Percentiles rank a stretch among this genome's conserved stretches.
phyloP scores from a whole-genome alignment of 176 grass and related monocot genomes.

The Avena eriantha region DNA sequence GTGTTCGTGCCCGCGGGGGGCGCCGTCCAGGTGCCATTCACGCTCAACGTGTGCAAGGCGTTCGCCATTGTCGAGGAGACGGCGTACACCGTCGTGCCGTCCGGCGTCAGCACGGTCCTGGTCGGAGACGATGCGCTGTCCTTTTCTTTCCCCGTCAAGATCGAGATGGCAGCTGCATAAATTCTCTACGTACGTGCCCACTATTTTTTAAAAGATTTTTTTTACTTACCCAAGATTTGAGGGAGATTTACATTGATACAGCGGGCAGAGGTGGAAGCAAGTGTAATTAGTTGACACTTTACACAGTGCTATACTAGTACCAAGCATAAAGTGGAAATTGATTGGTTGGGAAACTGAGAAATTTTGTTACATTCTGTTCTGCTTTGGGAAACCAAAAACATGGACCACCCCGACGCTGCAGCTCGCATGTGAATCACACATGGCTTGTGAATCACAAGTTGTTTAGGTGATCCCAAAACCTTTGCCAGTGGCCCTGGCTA shows the following conservation, averaged over 20 bases:
- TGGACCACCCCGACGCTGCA: too few species aligned
- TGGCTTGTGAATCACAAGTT: too few species aligned
- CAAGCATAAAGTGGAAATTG: not conserved
- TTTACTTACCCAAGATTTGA: not conserved
- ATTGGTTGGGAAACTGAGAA: not conserved
- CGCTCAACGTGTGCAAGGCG: slow-evolving; percentile 46
- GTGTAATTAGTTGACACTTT: slow-evolving; percentile 45
- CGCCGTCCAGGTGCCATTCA: slow-evolving; percentile 29
- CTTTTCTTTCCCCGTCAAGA: slow-evolving; percentile 30
- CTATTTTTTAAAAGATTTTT: not conserved
- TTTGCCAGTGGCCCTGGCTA: too few species aligned
- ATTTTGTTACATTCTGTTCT: too few species aligned
- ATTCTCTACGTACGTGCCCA: not conserved
- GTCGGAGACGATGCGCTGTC: slow-evolving; percentile 38
- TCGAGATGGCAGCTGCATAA: slow-evolving; percentile 4
- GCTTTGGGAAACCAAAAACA: too few species aligned
- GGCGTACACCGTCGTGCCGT: slow-evolving; percentile 53
- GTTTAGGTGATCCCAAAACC: too few species aligned
- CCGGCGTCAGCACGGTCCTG: slow-evolving; percentile 39
- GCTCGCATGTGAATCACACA: too few species aligned
- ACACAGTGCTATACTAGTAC: slow-evolving; percentile 17
- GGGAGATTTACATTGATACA: not conserved
- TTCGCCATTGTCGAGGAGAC: slow-evolving; percentile 51
- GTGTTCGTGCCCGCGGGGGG: slow-evolving; percentile 27
- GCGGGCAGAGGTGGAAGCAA: not conserved